Percentiles rank a stretch among this genome's conserved stretches.
Evolutionary conservation across 768 basidiomycete species (phyloP).

Genomic region (Russula ochroleuca): DNA sequence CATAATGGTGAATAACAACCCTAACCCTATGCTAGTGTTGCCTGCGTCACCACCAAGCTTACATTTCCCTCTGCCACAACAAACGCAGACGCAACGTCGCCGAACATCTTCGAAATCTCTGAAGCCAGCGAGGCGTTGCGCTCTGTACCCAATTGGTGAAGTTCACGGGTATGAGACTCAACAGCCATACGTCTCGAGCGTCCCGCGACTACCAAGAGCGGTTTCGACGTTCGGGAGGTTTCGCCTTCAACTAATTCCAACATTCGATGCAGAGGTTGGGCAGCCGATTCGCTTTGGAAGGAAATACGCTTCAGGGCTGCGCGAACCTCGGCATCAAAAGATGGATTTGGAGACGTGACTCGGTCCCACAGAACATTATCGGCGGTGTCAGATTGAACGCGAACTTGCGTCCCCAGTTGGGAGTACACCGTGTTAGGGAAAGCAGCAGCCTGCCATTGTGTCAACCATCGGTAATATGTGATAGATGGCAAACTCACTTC

Average conservation of each 20-base stretch:
- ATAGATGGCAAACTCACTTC: conserved; percentile 32
- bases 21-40: conserved; percentile 29
- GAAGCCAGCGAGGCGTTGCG: conserved; percentile 43
- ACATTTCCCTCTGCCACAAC: conserved; percentile 49
- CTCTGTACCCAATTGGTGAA: conserved; percentile 46
- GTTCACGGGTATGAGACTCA: conserved; percentile 56
- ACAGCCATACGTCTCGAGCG: conserved; percentile 68
- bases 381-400: conserved; percentile 73
- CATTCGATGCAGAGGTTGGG: conserved; percentile 54
- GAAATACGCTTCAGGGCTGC: conserved; percentile 57
- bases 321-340: conserved; percentile 33
- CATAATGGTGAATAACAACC: no score
- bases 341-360: conserved; percentile 41
- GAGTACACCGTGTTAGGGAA: conserved; percentile 74
- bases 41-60: conserved; percentile 56
- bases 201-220: conserved; percentile 63
- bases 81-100: conserved; percentile 69
- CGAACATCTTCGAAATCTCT: conserved; percentile 66
- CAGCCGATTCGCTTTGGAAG: conserved; percentile 50
- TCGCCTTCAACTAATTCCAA: conserved; percentile 40
- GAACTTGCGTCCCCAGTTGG: conserved; percentile 54
- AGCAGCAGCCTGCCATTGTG: conserved; percentile 39
- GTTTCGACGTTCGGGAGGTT: conserved; percentile 37
- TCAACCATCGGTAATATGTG: conserved; percentile 13
- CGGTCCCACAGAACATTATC: conserved; percentile 75